phyloP scores from a whole-genome alignment of 345 rosid species.

The Hibiscus syriacus region DNA sequence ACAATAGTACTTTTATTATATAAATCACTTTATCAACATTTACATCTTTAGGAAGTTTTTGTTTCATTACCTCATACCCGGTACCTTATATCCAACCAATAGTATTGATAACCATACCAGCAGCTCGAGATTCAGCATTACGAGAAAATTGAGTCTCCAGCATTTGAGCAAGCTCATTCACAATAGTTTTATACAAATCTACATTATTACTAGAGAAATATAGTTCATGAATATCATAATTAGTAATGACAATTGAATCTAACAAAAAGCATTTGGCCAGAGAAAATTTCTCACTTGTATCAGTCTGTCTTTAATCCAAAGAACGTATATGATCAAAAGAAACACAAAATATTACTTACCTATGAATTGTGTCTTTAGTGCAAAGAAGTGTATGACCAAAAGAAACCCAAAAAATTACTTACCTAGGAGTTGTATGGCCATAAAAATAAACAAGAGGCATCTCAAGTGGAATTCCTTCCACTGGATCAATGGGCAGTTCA shows the following conservation, averaged over 20 bases:
- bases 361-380: conserved; percentile 32
- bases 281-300: not conserved
- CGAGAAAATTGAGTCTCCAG: conserved; percentile 72
- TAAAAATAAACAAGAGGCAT: conserved; percentile 83
- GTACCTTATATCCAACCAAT: conserved; percentile 95
- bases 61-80: conserved; percentile 62
- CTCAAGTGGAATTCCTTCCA: conserved; percentile 87
- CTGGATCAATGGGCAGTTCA: conserved; percentile 88
- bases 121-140: conserved; percentile 67
- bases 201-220: conserved; percentile 47
- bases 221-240: not conserved
- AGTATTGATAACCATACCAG: conserved; percentile 92
- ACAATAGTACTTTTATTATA: not conserved
- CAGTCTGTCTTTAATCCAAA: not conserved
- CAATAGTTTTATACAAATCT: conserved; percentile 62
- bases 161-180: conserved; percentile 76
- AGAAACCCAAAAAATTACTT: conserved; percentile 15
- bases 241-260: not conserved
- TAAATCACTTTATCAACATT: not conserved
- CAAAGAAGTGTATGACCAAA: not conserved
- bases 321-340: not conserved
- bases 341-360: conserved; percentile 37
- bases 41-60: not conserved
- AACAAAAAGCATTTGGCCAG: not conserved
- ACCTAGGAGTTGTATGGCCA: conserved; percentile 81